These are phyloP conservation scores for Sistotremastrum niveocremeum DNA, from an alignment of 768 basidiomycete species.

Conservation along the genomic window DNA sequence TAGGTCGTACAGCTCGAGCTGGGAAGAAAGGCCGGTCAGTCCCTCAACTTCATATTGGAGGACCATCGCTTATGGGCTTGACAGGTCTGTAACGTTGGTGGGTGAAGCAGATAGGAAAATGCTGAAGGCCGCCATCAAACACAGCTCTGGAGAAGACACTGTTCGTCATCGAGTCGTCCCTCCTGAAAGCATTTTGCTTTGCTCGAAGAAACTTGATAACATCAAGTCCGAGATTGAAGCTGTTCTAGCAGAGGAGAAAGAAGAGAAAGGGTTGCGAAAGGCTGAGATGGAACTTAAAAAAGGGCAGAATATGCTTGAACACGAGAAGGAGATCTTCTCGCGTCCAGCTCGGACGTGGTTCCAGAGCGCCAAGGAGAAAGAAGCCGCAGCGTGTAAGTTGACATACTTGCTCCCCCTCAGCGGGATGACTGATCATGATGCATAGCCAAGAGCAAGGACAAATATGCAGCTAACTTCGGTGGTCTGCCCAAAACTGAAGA, in stretches of 20 bases:
- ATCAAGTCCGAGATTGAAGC: conserved; percentile 67
- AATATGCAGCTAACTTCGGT: conserved; percentile 48
- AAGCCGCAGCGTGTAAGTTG: conserved; percentile 55
- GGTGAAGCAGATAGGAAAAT: conserved; percentile 94
- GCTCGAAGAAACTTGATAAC: conserved; percentile 52
- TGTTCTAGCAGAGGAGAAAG: conserved; percentile 82
- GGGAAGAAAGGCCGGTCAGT: conserved; percentile 82
- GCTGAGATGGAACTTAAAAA: conserved; percentile 96
- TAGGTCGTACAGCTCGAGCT: conserved; percentile 93
- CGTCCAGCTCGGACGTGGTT: conserved; percentile 98
- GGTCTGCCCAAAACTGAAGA: conserved; percentile 25
- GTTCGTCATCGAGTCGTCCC: conserved; percentile 84
- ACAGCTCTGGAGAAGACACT: conserved; percentile 61
- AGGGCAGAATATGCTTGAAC: conserved; percentile 90
- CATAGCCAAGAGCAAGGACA: conserved; percentile 61
- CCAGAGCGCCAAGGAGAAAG: conserved; percentile 76
- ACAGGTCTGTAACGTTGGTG: conserved; percentile 84
- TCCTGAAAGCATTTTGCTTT: conserved; percentile 54
- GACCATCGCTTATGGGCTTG: not conserved
- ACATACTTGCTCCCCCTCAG: not conserved
- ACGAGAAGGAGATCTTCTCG: conserved; percentile 83
- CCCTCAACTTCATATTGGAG: not conserved
- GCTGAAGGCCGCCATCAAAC: conserved; percentile 91
- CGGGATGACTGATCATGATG: not conserved
- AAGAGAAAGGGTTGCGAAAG: conserved; percentile 84